phyloP scores from a whole-genome alignment of 306 rosid species.

The Fragaria nilgerrensis region DNA sequence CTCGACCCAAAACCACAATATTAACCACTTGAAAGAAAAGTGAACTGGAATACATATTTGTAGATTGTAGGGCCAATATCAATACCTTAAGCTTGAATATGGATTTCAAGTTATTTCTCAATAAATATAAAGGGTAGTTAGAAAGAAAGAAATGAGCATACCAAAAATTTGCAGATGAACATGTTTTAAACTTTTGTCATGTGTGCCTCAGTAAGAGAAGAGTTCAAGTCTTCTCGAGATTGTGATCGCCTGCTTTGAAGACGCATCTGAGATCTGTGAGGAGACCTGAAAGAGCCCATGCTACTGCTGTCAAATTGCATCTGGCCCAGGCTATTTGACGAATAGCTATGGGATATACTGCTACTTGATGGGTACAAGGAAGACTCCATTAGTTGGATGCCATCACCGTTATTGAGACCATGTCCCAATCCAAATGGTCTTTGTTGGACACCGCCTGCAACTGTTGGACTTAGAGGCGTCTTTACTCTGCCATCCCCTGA shows the following conservation, averaged over 20 bases:
- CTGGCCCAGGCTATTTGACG: conserved; percentile 80
- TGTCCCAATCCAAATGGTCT: conserved; percentile 57
- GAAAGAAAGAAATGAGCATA: conserved; percentile 32
- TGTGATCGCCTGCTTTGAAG: conserved; percentile 96
- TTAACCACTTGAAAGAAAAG: neutral
- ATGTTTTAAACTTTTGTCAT: conserved; percentile 59
- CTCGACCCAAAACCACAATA: neutral
- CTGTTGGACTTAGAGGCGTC: conserved; percentile 89
- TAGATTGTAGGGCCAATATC: conserved; percentile 21
- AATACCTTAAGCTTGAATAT: conserved; percentile 30
- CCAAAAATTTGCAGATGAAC: conserved; percentile 43
- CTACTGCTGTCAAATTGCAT: conserved; percentile 61
- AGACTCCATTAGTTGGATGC: conserved; percentile 68
- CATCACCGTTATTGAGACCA: conserved; percentile 44
- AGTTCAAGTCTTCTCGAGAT: conserved; percentile 88
- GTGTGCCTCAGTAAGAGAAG: conserved; percentile 74
- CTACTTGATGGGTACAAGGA: conserved; percentile 62
- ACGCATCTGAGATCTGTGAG: conserved; percentile 82
- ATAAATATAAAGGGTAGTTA: conserved; percentile 17
- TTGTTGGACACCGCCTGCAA: conserved; percentile 48
- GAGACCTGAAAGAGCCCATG: conserved; percentile 73
- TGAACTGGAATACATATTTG: conserved; percentile 26
- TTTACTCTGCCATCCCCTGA: conserved; percentile 86
- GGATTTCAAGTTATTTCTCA: conserved; percentile 14
- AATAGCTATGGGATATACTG: conserved; percentile 73